Conservation (phyloP, 768 basidiomycete species). For the Kwoniella botswanensis region DNA sequence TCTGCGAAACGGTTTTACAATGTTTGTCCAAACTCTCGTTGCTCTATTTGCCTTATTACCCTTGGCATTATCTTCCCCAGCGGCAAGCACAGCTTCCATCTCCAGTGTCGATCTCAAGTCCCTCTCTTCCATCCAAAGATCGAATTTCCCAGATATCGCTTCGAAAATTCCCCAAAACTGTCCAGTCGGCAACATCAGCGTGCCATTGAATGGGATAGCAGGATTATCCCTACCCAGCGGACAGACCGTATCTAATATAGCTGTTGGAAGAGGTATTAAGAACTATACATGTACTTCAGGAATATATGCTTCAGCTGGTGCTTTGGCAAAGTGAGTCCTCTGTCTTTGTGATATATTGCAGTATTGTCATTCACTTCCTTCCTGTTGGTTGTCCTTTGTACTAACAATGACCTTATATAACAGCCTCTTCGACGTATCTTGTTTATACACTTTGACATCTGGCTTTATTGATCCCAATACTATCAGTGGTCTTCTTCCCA, state of each 20-base stretch:
- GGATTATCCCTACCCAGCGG: constrained; percentile 35
- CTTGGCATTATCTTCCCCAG: background rate
- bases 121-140: constrained; percentile 5
- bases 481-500: constrained; percentile 56
- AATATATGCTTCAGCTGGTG: constrained; percentile 41
- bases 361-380: background rate
- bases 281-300: constrained; percentile 58
- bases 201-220: constrained; percentile 22
- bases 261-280: constrained; percentile 53
- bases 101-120: background rate
- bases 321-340: constrained; percentile 40
- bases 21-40: background rate
- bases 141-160: background rate
- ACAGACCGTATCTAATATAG: constrained; percentile 28
- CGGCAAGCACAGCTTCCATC: background rate
- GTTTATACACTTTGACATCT: constrained; percentile 59
- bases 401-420: background rate
- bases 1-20: background rate
- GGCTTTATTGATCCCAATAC: constrained; percentile 48
- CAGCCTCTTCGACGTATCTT: constrained; percentile 66
- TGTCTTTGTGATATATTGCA: background rate
- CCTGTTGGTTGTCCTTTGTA: constrained; percentile 7
- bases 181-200: constrained; percentile 13
- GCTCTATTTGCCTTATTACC: background rate
- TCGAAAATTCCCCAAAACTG: constrained; percentile 14